Conservation (phyloP, 176 grass and related monocot species). For the Calamus simplicifolius region DNA sequence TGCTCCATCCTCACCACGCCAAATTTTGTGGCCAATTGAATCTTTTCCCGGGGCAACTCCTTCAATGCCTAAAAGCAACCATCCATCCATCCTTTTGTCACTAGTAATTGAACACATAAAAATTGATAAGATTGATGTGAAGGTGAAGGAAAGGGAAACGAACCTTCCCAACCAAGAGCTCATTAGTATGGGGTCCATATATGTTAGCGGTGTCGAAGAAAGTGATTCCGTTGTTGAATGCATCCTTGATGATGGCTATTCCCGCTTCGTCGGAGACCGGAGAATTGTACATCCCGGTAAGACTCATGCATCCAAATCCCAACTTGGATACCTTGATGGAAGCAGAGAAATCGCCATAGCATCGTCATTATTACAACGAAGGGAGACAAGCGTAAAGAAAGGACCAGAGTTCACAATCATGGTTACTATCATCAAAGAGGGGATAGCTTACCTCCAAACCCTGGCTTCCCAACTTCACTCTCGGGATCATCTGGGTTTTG, state of each 20-base stretch:
- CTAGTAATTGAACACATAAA: no score
- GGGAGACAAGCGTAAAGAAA: not conserved
- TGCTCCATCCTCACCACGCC: not conserved
- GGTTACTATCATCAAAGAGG: no score
- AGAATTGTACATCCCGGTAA: conserved; percentile 6
- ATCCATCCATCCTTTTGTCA: no score
- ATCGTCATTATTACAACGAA: not conserved
- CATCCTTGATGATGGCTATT: conserved; percentile 17
- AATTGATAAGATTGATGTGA: no score
- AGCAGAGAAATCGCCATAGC: not conserved
- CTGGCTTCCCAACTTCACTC: conserved; percentile 18
- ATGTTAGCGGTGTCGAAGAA: conserved; percentile 21
- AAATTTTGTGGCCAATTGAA: conserved; percentile 11
- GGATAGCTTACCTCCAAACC: conserved; percentile 22
- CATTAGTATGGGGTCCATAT: conserved; percentile 11
- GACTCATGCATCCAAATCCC: conserved; percentile 25
- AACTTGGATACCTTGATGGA: conserved; percentile 19
- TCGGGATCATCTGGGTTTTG: not conserved
- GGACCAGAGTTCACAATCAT: not conserved
- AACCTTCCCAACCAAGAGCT: conserved; percentile 10
- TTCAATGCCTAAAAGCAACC: not conserved
- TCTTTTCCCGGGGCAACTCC: conserved; percentile 3
- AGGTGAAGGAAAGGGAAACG: not conserved
- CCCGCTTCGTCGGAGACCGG: conserved; percentile 11
- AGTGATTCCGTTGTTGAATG: conserved; percentile 11